Conservation (phyloP, 768 basidiomycete genomes). For the Hericium rajendrae region DNA sequence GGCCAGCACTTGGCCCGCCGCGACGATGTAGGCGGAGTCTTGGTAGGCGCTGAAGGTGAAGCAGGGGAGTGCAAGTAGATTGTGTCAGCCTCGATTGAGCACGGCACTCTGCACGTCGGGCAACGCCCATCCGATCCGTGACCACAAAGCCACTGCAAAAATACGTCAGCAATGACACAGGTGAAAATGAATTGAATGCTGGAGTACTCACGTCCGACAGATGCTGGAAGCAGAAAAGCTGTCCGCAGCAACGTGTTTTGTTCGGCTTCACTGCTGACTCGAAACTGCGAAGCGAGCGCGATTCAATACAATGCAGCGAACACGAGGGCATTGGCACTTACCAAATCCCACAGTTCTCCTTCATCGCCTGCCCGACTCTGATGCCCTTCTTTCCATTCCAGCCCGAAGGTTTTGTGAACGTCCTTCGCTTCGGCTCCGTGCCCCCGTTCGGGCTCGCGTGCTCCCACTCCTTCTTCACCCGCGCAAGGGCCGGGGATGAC, state of each 20-base stretch:
- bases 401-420: not conserved
- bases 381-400: constrained; percentile 15
- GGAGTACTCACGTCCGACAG: constrained; percentile 11
- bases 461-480: constrained; percentile 1
- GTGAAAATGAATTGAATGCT: not conserved
- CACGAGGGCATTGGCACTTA: constrained; percentile 3
- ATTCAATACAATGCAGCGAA: not conserved
- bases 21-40: not conserved
- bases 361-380: constrained; percentile 3
- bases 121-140: constrained; percentile 12
- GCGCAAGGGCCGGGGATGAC: not conserved
- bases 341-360: constrained; percentile 15
- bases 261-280: constrained; percentile 14
- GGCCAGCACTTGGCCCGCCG: not conserved
- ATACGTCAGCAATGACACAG: not conserved
- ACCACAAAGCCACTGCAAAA: constrained; percentile 9
- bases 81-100: constrained; percentile 12
- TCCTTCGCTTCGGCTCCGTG: not conserved
- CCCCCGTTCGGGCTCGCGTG: not conserved
- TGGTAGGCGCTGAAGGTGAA: not conserved
- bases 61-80: constrained; percentile 11
- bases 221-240: constrained; percentile 15
- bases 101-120: constrained; percentile 13
- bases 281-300: constrained; percentile 5
- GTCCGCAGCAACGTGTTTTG: constrained; percentile 13